Conservation (phyloP, 768 basidiomycete genomes). For the Trametopsis cervina region DNA sequence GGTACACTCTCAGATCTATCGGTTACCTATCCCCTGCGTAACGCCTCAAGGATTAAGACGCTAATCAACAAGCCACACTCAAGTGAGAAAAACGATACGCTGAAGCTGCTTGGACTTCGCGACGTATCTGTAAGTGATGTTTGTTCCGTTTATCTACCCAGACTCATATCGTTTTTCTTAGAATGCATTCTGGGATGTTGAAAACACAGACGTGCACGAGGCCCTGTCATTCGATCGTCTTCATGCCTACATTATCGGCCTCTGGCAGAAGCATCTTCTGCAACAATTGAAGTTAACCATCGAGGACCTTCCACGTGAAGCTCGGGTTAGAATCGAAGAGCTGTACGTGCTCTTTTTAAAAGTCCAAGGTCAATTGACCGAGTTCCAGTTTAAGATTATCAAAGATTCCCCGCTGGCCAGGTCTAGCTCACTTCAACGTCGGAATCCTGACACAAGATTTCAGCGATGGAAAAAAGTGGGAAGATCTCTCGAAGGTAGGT, state of each 20-base stretch:
- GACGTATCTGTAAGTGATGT: conserved; percentile 15
- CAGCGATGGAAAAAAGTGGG: neutral
- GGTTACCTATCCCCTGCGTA: conserved; percentile 13
- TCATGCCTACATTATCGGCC: conserved; percentile 6
- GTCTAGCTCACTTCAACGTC: neutral
- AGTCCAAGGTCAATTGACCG: no score
- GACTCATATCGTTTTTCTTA: conserved; percentile 14
- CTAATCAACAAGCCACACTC: neutral
- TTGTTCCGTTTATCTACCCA: no score
- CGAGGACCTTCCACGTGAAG: no score
- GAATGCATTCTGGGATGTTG: conserved; percentile 36
- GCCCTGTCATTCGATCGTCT: conserved; percentile 26
- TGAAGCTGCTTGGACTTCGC: conserved; percentile 18
- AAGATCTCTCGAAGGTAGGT: neutral
- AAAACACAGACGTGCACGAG: conserved; percentile 26
- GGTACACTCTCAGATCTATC: conserved; percentile 4
- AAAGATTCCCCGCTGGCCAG: neutral
- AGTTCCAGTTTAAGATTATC: neutral
- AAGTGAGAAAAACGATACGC: conserved; percentile 2
- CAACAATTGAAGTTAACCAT: neutral
- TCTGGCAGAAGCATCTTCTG: conserved; percentile 1
- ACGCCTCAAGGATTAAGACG: neutral
- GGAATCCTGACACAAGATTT: neutral
- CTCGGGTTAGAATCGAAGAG: no score
- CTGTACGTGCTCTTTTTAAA: no score